These are phyloP conservation scores for Coemansia umbellata DNA, from an alignment of 192 early-diverging fungal species.

Conservation along the genomic window DNA sequence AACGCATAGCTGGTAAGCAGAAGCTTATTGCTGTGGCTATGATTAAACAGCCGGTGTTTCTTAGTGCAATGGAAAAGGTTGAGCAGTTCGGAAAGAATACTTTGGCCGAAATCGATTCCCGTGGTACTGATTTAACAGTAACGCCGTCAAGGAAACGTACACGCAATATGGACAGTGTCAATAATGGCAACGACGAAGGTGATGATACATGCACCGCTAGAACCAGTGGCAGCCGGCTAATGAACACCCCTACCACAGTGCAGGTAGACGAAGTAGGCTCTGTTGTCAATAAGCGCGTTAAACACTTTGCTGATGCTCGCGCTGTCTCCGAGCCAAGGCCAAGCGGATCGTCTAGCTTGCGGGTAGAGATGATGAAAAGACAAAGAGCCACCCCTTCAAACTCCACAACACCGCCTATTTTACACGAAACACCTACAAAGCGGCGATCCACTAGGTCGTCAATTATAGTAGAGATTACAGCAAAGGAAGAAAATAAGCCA, in stretches of 20 bases:
- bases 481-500: not conserved
- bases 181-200: not conserved
- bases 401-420: not conserved
- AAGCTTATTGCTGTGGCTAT: conserved; percentile 19
- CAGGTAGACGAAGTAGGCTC: conserved; percentile 10
- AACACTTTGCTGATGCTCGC: not conserved
- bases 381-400: not conserved
- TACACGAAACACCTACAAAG: not conserved
- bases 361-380: not conserved
- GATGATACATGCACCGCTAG: not conserved
- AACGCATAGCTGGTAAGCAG: conserved; percentile 27
- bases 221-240: conserved; percentile 1
- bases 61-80: conserved; percentile 21
- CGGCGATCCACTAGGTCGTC: not conserved
- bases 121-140: not conserved
- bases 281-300: conserved; percentile 4
- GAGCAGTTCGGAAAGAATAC: conserved; percentile 26
- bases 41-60: conserved; percentile 18
- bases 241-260: not conserved
- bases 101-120: conserved; percentile 10
- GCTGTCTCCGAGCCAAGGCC: conserved; percentile 2
- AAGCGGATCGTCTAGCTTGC: not conserved
- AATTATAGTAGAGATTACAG: no score
- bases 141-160: conserved; percentile 26
- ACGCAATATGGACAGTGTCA: not conserved